Percentiles rank a stretch among this genome's conserved stretches.
Conservation (phyloP, 192 early-diverging fungal species). For the Coemansia sp. region DNA sequence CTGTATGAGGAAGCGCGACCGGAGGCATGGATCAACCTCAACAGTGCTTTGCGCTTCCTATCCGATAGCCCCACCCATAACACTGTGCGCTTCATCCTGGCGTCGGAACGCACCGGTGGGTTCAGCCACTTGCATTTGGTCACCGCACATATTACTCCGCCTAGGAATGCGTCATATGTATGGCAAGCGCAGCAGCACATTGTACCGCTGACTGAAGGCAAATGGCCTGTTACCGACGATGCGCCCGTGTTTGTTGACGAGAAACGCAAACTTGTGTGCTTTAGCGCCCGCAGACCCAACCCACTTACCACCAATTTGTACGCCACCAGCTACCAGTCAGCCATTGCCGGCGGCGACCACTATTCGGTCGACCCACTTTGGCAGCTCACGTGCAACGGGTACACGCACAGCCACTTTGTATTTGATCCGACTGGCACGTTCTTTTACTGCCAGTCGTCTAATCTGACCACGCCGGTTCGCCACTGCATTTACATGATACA, state of each 20-base stretch:
- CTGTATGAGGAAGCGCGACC: slow-evolving; percentile 18
- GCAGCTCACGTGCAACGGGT: slow-evolving; percentile 16
- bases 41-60: slow-evolving; percentile 9
- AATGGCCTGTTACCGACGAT: slow-evolving; percentile 18
- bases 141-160: neutral
- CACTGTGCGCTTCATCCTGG: slow-evolving; percentile 6
- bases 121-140: slow-evolving; percentile 23
- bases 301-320: slow-evolving; percentile 18
- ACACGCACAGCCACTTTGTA: slow-evolving; percentile 18
- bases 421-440: slow-evolving; percentile 12
- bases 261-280: slow-evolving; percentile 10
- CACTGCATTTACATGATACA: slow-evolving; percentile 17
- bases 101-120: slow-evolving; percentile 13
- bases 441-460: slow-evolving; percentile 28
- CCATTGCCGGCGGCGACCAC: neutral
- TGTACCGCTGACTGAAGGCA: slow-evolving; percentile 12
- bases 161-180: neutral
- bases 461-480: slow-evolving; percentile 12
- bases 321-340: neutral
- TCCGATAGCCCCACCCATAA: neutral
- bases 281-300: slow-evolving; percentile 19
- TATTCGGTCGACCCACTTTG: neutral
- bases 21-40: slow-evolving; percentile 19
- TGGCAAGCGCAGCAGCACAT: neutral
- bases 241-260: slow-evolving; percentile 23